Conservation (phyloP, 495 filamentous ascomycete species). For the Talaromyces wortmannii region DNA sequence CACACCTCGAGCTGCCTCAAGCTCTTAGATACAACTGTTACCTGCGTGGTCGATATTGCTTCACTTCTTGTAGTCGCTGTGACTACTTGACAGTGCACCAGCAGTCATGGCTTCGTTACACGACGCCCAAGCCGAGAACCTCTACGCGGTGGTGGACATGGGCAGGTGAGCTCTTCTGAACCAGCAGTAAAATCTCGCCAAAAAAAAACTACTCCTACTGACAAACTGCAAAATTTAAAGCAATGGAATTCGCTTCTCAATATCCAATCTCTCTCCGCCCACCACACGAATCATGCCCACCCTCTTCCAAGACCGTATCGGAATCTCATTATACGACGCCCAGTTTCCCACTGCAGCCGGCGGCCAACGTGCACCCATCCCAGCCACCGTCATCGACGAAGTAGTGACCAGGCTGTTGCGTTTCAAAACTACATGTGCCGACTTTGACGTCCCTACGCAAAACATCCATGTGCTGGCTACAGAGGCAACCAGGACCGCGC, state of each 20-base stretch:
- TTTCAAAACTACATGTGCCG: slow-evolving; percentile 67
- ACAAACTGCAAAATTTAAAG: slow-evolving; percentile 27
- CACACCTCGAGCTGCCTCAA: too few species aligned
- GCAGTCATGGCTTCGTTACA: not conserved
- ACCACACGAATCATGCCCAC: slow-evolving; percentile 66
- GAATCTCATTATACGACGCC: slow-evolving; percentile 87
- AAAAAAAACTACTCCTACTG: not conserved
- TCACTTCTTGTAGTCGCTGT: too few species aligned
- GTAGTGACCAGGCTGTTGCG: slow-evolving; percentile 59
- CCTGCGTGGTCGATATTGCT: too few species aligned
- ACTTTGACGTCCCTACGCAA: slow-evolving; percentile 53
- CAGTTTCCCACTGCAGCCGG: slow-evolving; percentile 41
- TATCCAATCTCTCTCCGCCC: slow-evolving; percentile 68
- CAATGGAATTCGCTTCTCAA: slow-evolving; percentile 93
- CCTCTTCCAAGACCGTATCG: slow-evolving; percentile 67
- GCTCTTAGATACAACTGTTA: too few species aligned
- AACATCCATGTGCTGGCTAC: slow-evolving; percentile 77
- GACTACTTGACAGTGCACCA: too few species aligned
- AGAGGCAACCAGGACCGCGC: slow-evolving; percentile 78
- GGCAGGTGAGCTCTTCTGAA: slow-evolving; percentile 46
- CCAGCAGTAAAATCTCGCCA: too few species aligned
- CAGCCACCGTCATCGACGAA: slow-evolving; percentile 49
- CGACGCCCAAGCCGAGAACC: not conserved
- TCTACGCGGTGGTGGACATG: slow-evolving; percentile 53
- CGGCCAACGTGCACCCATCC: slow-evolving; percentile 48